Conservation (phyloP, 805 yeast genomes). For the Yarrowia porcina region DNA sequence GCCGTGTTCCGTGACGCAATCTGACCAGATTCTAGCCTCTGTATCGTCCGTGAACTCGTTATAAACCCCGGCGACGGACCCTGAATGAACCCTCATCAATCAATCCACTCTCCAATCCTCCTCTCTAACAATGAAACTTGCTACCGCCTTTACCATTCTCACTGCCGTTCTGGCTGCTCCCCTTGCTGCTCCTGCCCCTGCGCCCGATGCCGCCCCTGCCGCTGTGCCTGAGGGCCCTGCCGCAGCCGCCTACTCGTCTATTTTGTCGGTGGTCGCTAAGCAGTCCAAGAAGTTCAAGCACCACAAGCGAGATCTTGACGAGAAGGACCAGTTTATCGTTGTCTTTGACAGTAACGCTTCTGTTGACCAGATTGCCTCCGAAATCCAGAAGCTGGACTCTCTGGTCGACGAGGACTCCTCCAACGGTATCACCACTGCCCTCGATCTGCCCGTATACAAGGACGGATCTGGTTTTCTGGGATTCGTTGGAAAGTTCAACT, state of each 20-base stretch:
- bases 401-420: neutral
- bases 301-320: slow-evolving; percentile 8
- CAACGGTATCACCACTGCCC: slow-evolving; percentile 10
- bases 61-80: neutral
- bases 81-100: neutral
- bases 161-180: slow-evolving; percentile 14
- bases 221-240: neutral
- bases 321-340: slow-evolving; percentile 2
- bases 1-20: slow-evolving; percentile 13
- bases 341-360: neutral
- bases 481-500: slow-evolving; percentile 15
- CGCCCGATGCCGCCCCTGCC: slow-evolving; percentile 2
- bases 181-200: slow-evolving; percentile 7
- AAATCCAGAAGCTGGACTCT: slow-evolving; percentile 13
- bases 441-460: neutral
- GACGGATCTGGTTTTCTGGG: slow-evolving; percentile 12
- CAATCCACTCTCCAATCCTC: neutral
- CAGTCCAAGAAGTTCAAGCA: slow-evolving; percentile 13
- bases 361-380: neutral
- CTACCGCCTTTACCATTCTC: slow-evolving; percentile 5
- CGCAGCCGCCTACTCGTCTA: slow-evolving; percentile 3
- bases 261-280: slow-evolving; percentile 11
- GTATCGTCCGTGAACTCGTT: neutral
- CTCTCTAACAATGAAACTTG: neutral
- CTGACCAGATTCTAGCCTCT: neutral